These are phyloP conservation scores for Bothriochloa decipiens DNA, from an alignment of 176 grass and related monocot species.

Conservation along the genomic window DNA sequence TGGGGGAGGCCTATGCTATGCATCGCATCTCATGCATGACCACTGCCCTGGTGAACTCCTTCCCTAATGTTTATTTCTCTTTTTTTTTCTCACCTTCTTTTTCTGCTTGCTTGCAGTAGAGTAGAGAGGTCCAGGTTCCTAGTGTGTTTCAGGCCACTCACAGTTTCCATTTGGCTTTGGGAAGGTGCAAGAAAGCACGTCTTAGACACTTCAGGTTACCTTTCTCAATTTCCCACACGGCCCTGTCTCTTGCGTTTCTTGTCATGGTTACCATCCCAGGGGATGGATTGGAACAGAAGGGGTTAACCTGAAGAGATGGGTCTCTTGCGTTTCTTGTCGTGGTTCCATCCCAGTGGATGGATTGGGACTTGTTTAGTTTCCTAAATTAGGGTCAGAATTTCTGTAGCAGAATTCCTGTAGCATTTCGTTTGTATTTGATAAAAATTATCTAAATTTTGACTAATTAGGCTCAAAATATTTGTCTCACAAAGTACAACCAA, in stretches of 20 bases:
- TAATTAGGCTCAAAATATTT: too few relatives aligned
- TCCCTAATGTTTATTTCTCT: neutral
- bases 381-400: too few relatives aligned
- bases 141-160: constrained; percentile 30
- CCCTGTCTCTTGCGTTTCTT: constrained; percentile 2
- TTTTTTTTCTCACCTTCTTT: neutral
- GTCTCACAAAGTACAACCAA: too few relatives aligned
- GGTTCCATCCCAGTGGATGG: too few relatives aligned
- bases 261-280: neutral
- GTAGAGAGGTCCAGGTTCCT: constrained; percentile 43
- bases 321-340: too few relatives aligned
- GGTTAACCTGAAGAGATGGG: neutral
- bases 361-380: too few relatives aligned
- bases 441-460: too few relatives aligned
- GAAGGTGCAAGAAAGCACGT: constrained; percentile 32
- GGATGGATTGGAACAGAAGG: neutral
- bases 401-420: too few relatives aligned
- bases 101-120: neutral
- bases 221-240: constrained; percentile 32
- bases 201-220: neutral
- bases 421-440: too few relatives aligned
- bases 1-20: constrained; percentile 30
- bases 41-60: constrained; percentile 39
- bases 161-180: constrained; percentile 45
- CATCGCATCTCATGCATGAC: constrained; percentile 33